Percentiles rank a stretch among this genome's conserved stretches.
These are phyloP conservation scores for Trichocladium uniseriatum DNA, from an alignment of 495 filamentous ascomycete species.

Conservation along the genomic window DNA sequence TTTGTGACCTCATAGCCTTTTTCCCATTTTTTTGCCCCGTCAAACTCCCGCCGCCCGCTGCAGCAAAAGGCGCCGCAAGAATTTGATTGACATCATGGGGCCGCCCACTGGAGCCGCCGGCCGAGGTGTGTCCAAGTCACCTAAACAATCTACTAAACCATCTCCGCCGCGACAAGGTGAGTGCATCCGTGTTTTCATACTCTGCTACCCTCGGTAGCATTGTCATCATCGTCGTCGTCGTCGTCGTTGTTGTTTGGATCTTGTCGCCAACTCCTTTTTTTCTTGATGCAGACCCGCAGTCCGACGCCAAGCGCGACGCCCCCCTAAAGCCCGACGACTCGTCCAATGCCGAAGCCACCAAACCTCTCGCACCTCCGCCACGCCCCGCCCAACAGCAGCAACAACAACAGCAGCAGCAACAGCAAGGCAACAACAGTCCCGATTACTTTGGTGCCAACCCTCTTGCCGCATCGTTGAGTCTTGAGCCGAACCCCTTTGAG, in stretches of 20 bases:
- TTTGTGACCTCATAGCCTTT: slow-evolving; percentile 16
- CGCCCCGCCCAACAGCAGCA: slow-evolving; percentile 51
- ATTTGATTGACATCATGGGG: slow-evolving; percentile 36
- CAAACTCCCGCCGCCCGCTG: slow-evolving; percentile 2
- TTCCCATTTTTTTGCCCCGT: slow-evolving; percentile 9
- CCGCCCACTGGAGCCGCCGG: slow-evolving; percentile 26
- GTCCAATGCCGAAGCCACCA: slow-evolving; percentile 35
- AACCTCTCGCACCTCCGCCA: slow-evolving; percentile 69
- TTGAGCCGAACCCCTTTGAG: slow-evolving; percentile 95
- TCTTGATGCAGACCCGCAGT: slow-evolving; percentile 13
- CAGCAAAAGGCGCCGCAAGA: slow-evolving; percentile 23
- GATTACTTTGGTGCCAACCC: slow-evolving; percentile 69
- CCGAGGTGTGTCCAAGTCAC: slow-evolving; percentile 30
- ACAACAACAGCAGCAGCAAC: slow-evolving; percentile 23
- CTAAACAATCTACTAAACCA: slow-evolving; percentile 26
- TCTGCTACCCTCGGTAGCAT: neutral
- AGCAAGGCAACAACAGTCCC: slow-evolving; percentile 42
- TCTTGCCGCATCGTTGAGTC: slow-evolving; percentile 50
- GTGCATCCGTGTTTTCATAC: slow-evolving; percentile 9
- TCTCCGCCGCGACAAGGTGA: slow-evolving; percentile 29
- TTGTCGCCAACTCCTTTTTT: slow-evolving; percentile 19
- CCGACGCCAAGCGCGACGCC: slow-evolving; percentile 33
- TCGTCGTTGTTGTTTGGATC: too few relatives aligned
- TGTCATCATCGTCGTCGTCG: slow-evolving; percentile 4
- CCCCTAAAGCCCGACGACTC: slow-evolving; percentile 25